Evolutionary conservation across 2,329 filamentous ascomycete genomes (phyloP).

Genomic region (Fusarium burgessii): DNA sequence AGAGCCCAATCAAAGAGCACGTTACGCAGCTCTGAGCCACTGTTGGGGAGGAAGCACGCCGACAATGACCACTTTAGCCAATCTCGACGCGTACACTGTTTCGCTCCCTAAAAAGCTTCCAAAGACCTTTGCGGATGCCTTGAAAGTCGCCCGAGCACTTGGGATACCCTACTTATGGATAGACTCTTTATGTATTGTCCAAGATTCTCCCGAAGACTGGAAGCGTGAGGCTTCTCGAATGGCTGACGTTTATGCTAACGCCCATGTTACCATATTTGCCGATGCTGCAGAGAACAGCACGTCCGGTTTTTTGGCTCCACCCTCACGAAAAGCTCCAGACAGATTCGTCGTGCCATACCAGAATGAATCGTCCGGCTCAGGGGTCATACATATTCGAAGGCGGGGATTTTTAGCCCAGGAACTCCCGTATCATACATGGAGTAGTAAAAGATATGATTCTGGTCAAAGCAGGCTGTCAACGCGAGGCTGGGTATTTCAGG

Average conservation of each 20-base stretch:
- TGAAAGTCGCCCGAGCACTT: neutral
- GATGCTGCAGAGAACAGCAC: neutral
- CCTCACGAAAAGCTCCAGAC: neutral
- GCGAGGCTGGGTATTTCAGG: constrained; percentile 1
- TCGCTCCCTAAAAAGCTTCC: constrained; percentile 1
- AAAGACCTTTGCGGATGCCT: constrained; percentile 1
- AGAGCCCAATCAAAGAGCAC: neutral
- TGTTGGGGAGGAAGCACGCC: constrained; percentile 17
- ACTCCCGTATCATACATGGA: neutral
- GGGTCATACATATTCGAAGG: neutral
- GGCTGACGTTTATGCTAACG: constrained; percentile 20
- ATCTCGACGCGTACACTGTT: neutral
- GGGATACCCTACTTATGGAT: constrained; percentile 19
- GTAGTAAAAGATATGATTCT: neutral
- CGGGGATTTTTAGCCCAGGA: neutral
- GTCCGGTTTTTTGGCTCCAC: neutral
- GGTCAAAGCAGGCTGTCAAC: constrained; percentile 2
- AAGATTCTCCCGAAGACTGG: constrained; percentile 19
- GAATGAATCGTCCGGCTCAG: neutral
- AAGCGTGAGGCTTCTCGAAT: constrained; percentile 6
- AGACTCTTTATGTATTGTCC: constrained; percentile 16
- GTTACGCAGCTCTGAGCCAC: constrained; percentile 11
- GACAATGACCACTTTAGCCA: constrained; percentile 1
- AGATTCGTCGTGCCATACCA: neutral
- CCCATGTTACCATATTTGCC: constrained; percentile 13